Conservation (phyloP, 1,284 basidiomycete species). For the Porodaedalea pini region DNA sequence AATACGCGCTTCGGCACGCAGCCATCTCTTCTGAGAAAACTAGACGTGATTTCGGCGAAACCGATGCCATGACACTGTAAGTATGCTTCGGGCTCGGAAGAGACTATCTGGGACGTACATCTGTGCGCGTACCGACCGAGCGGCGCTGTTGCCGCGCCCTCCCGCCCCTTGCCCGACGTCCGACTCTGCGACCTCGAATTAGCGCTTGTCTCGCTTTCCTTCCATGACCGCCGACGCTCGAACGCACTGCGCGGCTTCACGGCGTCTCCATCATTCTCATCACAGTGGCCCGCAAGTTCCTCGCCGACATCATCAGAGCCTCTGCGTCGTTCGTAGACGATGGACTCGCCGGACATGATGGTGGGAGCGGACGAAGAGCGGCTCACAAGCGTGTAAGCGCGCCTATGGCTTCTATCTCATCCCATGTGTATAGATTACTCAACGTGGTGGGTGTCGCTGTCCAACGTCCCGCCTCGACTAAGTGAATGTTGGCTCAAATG, state of each 20-base stretch:
- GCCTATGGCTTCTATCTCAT: too few species aligned
- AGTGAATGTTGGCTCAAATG: too few species aligned
- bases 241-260: not conserved
- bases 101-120: not conserved
- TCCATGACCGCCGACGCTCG: not conserved
- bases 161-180: not conserved
- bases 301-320: not conserved
- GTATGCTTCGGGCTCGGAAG: not conserved
- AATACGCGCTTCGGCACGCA: slow-evolving; percentile 9
- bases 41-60: not conserved
- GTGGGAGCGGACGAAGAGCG: slow-evolving; percentile 11
- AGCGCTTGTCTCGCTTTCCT: not conserved
- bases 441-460: too few species aligned
- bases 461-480: too few species aligned
- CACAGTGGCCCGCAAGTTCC: not conserved
- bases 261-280: not conserved
- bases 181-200: not conserved
- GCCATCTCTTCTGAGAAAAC: slow-evolving; percentile 17
- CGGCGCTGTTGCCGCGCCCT: not conserved
- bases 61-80: not conserved
- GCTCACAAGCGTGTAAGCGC: not conserved
- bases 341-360: slow-evolving; percentile 1
- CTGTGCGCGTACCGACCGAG: not conserved
- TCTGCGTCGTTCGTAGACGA: slow-evolving; percentile 3
- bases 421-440: too few species aligned